Evolutionary conservation across 1,284 basidiomycete species (phyloP).

Genomic region (Veloporphyrellus conicus): DNA sequence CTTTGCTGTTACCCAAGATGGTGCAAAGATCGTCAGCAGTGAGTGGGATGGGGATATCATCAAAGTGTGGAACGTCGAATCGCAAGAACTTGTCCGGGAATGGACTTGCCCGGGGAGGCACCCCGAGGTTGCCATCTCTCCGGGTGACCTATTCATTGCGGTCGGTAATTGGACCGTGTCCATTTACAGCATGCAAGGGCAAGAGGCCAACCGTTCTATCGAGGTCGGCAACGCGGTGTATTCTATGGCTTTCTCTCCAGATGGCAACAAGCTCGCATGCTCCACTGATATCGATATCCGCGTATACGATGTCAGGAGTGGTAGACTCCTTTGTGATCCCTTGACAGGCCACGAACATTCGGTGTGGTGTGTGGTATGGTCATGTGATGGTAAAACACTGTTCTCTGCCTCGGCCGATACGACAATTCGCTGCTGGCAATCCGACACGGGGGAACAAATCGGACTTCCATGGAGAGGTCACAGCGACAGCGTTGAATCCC

Average conservation of each 20-base stretch:
- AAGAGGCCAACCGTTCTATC: background rate
- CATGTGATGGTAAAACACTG: slow-evolving; percentile 7
- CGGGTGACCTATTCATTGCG: background rate
- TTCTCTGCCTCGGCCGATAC: background rate
- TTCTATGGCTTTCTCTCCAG: slow-evolving; percentile 1
- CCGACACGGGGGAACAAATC: background rate
- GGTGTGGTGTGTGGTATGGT: slow-evolving; percentile 6
- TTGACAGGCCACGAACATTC: background rate
- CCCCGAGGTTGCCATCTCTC: background rate
- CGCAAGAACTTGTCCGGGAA: background rate
- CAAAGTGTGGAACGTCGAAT: slow-evolving; percentile 1
- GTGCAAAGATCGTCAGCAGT: background rate
- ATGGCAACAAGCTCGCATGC: slow-evolving; percentile 2
- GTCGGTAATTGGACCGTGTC: background rate
- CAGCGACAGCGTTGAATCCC: background rate
- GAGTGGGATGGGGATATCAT: background rate
- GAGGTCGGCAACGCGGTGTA: background rate
- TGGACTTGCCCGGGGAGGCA: background rate
- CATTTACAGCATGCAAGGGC: background rate
- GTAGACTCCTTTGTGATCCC: background rate
- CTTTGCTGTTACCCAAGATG: background rate
- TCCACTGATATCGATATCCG: background rate
- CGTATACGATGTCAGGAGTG: background rate
- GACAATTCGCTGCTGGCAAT: slow-evolving; percentile 4
- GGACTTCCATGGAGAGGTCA: slow-evolving; percentile 8